A percentile compares a stretch with the other conserved stretches of the same genome.
Conservation (phyloP, 2,329 filamentous ascomycete genomes). For the Monosporascus sp. region DNA sequence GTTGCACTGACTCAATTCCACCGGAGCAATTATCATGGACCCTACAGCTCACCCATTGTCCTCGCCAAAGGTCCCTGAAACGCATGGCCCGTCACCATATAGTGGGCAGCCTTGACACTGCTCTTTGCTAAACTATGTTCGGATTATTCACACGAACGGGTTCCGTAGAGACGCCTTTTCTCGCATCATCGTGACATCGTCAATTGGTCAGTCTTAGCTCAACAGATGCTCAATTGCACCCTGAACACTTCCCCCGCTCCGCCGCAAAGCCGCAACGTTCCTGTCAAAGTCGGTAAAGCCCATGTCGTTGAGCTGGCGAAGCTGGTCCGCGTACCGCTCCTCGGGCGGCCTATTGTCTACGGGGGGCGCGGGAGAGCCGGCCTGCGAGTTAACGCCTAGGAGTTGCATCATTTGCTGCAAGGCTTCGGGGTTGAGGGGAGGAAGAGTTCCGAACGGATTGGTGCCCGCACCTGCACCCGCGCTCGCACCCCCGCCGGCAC, state of each 20-base stretch:
- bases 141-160: too few species aligned
- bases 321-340: constrained; percentile 84
- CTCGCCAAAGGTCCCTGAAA: too few species aligned
- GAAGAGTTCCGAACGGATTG: constrained; percentile 33
- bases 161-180: too few species aligned
- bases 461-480: constrained; percentile 27
- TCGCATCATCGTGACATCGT: too few species aligned
- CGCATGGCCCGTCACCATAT: too few species aligned
- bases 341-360: constrained; percentile 85
- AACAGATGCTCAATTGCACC: constrained; percentile 78
- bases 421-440: constrained; percentile 49
- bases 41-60: too few species aligned
- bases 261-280: constrained; percentile 81
- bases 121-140: too few species aligned
- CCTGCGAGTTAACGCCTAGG: constrained; percentile 36
- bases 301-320: constrained; percentile 94
- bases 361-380: constrained; percentile 44
- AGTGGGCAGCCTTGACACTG: too few species aligned
- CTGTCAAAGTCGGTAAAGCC: constrained; percentile 95
- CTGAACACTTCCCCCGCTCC: constrained; percentile 89
- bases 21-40: too few species aligned
- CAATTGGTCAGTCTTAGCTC: constrained; percentile 13
- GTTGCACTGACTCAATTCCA: too few species aligned
- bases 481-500: constrained; percentile 16
- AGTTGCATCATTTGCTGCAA: constrained; percentile 51